These are phyloP conservation scores for Tulasnella sp. DNA, from an alignment of 768 basidiomycete species.

Conservation along the genomic window DNA sequence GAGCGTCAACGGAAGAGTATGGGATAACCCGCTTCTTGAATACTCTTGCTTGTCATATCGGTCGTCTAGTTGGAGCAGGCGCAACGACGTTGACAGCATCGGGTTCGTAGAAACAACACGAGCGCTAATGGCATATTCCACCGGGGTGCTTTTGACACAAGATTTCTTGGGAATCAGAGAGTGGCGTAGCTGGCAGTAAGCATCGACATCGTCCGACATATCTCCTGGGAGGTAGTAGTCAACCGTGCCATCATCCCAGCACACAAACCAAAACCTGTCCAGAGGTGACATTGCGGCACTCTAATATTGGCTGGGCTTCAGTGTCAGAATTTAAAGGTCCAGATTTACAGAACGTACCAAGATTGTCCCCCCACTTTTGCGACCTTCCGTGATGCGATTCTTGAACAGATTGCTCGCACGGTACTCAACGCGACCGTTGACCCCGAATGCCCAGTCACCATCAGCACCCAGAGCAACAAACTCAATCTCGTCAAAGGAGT, in stretches of 20 bases:
- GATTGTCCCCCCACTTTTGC: not conserved
- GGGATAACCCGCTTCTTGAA: not conserved
- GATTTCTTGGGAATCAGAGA: not conserved
- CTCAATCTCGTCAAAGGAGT: not conserved
- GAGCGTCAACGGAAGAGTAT: not conserved
- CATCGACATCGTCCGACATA: not conserved
- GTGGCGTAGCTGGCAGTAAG: not conserved
- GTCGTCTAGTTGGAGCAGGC: not conserved
- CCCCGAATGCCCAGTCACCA: not conserved
- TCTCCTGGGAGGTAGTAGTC: not conserved
- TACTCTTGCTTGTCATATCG: not conserved
- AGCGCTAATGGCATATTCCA: not conserved
- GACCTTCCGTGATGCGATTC: not conserved
- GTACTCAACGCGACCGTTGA: not conserved
- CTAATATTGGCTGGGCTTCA: not conserved
- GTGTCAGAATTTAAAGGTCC: not conserved
- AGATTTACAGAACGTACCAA: not conserved
- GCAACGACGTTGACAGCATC: not conserved
- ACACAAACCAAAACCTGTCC: not conserved
- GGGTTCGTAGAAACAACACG: not conserved
- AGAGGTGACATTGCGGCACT: slow-evolving; percentile 2
- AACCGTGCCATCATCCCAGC: slow-evolving; percentile 1
- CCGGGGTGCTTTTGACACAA: not conserved
- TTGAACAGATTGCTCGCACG: not conserved
- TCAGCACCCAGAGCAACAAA: not conserved